Evolutionary conservation across 2,329 filamentous ascomycete species (phyloP).

Genomic region (Ascochyta pisi): DNA sequence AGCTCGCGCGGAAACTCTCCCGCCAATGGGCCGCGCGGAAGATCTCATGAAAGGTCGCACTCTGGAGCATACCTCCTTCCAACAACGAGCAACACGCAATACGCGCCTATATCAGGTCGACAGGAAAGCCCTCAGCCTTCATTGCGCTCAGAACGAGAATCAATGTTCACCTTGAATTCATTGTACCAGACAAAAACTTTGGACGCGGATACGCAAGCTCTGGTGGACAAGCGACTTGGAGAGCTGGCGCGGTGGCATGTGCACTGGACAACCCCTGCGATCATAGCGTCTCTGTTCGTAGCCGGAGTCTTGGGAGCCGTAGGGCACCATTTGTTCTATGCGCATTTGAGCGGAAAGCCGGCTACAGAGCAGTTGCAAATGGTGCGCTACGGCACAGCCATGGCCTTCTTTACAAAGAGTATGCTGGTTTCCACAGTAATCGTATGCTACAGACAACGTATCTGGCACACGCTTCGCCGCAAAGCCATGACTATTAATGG

Average conservation of each 20-base stretch:
- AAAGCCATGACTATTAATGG: conserved; percentile 48
- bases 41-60: conserved; percentile 23
- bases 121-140: conserved; percentile 19
- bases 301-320: conserved; percentile 42
- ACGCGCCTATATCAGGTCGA: conserved; percentile 28
- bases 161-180: conserved; percentile 32
- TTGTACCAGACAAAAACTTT: conserved; percentile 35
- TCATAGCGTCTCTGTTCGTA: conserved; percentile 39
- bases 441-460: conserved; percentile 47
- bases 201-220: conserved; percentile 42
- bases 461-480: conserved; percentile 47
- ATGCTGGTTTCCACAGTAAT: conserved; percentile 45
- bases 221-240: conserved; percentile 42
- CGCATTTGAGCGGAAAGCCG: conserved; percentile 36
- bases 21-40: conserved; percentile 18
- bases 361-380: conserved; percentile 43
- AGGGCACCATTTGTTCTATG: conserved; percentile 47
- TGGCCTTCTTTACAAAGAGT: conserved; percentile 49
- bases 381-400: conserved; percentile 46
- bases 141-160: conserved; percentile 24
- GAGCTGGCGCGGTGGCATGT: conserved; percentile 47
- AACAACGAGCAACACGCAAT: conserved; percentile 21
- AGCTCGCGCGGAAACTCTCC: conserved; percentile 20
- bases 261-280: conserved; percentile 44
- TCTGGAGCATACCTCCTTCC: conserved; percentile 27